phyloP scores from a whole-genome alignment of 768 basidiomycete species.

The Pisolithus sp. region DNA sequence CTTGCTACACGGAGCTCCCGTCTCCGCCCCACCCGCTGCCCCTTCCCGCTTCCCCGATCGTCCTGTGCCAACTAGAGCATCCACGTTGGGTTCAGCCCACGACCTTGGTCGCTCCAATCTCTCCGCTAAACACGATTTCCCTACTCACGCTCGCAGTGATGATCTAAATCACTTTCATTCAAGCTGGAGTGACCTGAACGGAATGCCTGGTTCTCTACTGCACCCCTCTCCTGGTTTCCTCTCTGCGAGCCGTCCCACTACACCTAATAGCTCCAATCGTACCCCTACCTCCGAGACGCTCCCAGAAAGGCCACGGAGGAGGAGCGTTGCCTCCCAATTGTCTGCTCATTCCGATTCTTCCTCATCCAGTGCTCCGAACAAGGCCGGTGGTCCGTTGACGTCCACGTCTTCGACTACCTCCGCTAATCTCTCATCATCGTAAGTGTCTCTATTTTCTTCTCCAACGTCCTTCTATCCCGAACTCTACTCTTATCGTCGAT shows the following conservation, averaged over 20 bases:
- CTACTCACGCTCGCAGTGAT: constrained; percentile 54
- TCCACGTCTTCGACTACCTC: constrained; percentile 45
- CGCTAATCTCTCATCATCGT: constrained; percentile 53
- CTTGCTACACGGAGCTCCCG: constrained; percentile 15
- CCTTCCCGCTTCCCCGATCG: constrained; percentile 43
- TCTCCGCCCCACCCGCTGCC: constrained; percentile 31
- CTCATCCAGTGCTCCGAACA: constrained; percentile 31
- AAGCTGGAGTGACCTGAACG: constrained; percentile 9
- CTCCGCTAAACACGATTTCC: constrained; percentile 26
- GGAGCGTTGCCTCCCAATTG: constrained; percentile 43
- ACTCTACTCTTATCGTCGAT: constrained; percentile 3
- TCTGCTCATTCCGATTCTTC: constrained; percentile 55
- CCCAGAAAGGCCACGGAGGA: constrained; percentile 40
- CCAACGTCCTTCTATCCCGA: constrained; percentile 4
- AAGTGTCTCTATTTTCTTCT: constrained; percentile 27
- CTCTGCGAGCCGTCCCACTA: constrained; percentile 53
- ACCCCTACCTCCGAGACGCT: constrained; percentile 51
- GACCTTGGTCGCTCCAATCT: constrained; percentile 48
- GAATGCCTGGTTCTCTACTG: constrained; percentile 28
- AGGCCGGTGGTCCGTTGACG: constrained; percentile 25
- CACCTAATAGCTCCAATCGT: constrained; percentile 46
- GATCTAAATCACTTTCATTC: constrained; percentile 54
- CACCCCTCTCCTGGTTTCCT: constrained; percentile 42
- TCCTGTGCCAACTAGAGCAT: constrained; percentile 56
- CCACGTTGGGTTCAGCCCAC: constrained; percentile 49